Evolutionary conservation across 2,329 filamentous ascomycete species (phyloP).

Genomic region (Exophiala calicioides): DNA sequence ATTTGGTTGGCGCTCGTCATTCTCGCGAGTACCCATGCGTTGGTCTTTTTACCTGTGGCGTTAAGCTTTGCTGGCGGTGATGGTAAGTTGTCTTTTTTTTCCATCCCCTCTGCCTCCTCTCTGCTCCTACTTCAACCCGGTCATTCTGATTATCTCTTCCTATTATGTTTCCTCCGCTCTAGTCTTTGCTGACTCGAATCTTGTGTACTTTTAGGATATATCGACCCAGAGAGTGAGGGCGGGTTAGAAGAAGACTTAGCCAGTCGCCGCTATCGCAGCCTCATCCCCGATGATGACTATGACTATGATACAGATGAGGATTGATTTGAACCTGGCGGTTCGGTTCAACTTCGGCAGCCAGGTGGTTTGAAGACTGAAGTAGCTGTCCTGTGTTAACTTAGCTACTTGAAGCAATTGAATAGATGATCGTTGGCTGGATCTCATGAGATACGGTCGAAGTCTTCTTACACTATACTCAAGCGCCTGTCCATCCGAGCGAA

Average conservation of each 20-base stretch:
- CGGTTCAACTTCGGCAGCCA: too few species aligned
- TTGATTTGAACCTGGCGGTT: too few species aligned
- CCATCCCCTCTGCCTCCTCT: too few species aligned
- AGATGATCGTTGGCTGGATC: too few species aligned
- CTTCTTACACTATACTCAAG: too few species aligned
- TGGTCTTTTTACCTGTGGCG: conserved; percentile 88
- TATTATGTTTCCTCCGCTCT: too few species aligned
- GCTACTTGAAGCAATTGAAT: too few species aligned
- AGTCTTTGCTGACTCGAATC: conserved; percentile 5
- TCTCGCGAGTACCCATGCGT: conserved; percentile 82
- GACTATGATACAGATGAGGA: conserved; percentile 71
- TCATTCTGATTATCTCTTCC: neutral
- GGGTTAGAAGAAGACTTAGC: conserved; percentile 88
- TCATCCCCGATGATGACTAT: conserved; percentile 76
- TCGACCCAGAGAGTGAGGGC: conserved; percentile 82
- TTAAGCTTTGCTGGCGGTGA: conserved; percentile 82
- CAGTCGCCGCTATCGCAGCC: conserved; percentile 72
- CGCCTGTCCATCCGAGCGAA: too few species aligned
- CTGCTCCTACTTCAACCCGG: neutral
- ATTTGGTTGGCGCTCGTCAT: conserved; percentile 91
- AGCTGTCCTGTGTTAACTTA: too few species aligned
- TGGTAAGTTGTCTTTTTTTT: conserved; percentile 50
- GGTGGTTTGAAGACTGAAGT: too few species aligned
- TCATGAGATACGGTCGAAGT: too few species aligned
- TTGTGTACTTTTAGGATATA: conserved; percentile 60